Evolutionary conservation across 805 yeast genomes (phyloP), one percentile per base, ranked within the genome.

Genomic region (Starmera quercuum): DNA sequence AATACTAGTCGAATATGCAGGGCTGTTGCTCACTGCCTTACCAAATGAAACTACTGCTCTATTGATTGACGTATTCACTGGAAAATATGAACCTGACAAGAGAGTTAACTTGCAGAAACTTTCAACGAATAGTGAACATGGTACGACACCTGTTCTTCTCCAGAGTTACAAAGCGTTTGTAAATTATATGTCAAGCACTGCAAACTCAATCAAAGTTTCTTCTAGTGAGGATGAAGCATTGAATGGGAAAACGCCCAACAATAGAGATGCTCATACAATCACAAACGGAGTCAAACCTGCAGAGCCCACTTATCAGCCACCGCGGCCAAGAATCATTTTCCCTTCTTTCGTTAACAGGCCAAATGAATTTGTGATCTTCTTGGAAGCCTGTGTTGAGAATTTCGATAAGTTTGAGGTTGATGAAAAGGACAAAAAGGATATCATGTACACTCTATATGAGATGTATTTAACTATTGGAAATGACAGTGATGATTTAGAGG

Each of bases 381-480:
- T 92, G 36, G 98, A 92, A 53, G 97, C 97, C 0, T 86, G 95
- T 46, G 59, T 87, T 12, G 84, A 80, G 45, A 69, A 83, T 10
- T 83, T 83, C 50, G 87, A 80, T 35, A 70, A 69, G 36, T 83
- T 78, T 49, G 92, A 83, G 34, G 90, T 92, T 0, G 58, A 56
- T 29, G 56, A 52, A 32, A 73, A 71, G 40, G 96, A 90, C 47
- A 75, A 78, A 44, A 71, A 71, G 33, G 94, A 81, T 30, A 66
- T 90, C 29, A 63, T 83, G 35, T 74, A 83, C 3, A 85, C 97
- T 0, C 63, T 90, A 25, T 83, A 78, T 48, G 97, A 90, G 48
- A 66, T 85, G 64, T 92, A 90, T 46, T 58, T 88, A 25, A 66
- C 78, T 0, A 56, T 83, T 39, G 73, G 83, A 0, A 60, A 58